Conservation (phyloP, 768 basidiomycete genomes). For the Tulasnella sp. region DNA sequence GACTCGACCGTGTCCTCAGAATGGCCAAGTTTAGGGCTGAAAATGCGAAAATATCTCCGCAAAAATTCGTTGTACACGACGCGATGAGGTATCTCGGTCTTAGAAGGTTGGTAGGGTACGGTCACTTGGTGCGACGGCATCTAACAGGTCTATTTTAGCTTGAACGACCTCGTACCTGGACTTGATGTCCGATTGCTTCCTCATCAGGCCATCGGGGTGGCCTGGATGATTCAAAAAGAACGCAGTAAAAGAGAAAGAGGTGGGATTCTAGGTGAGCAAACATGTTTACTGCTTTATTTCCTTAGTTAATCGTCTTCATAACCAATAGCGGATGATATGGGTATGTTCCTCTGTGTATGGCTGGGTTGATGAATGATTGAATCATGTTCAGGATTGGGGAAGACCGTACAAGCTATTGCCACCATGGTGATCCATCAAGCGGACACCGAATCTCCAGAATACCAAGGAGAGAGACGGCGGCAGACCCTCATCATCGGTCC, state of each 20-base stretch:
- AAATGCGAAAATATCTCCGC: too few relatives aligned
- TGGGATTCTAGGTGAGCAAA: constrained; percentile 42
- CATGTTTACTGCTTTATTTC: not conserved
- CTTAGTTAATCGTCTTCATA: not conserved
- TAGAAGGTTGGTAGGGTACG: too few relatives aligned
- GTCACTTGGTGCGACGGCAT: too few relatives aligned
- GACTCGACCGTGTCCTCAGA: too few relatives aligned
- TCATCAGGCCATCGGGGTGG: constrained; percentile 67
- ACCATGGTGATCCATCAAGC: constrained; percentile 59
- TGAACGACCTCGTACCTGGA: constrained; percentile 49
- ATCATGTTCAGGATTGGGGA: constrained; percentile 21
- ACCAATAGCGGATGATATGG: constrained; percentile 46
- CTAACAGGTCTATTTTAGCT: constrained; percentile 27
- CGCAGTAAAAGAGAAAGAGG: constrained; percentile 35
- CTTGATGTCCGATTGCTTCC: constrained; percentile 55
- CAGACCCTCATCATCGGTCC: constrained; percentile 67
- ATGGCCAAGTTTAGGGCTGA: too few relatives aligned
- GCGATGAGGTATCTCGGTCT: too few relatives aligned
- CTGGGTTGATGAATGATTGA: not conserved
- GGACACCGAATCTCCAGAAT: constrained; percentile 25
- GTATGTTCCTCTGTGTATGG: constrained; percentile 20
- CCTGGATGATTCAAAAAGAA: constrained; percentile 65
- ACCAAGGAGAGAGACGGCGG: constrained; percentile 25
- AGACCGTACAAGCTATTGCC: constrained; percentile 72
- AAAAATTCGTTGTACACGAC: too few relatives aligned